These are phyloP conservation scores for Aspergillus neoniger DNA, from an alignment of 2,329 filamentous ascomycete species.

Conservation along the genomic window DNA sequence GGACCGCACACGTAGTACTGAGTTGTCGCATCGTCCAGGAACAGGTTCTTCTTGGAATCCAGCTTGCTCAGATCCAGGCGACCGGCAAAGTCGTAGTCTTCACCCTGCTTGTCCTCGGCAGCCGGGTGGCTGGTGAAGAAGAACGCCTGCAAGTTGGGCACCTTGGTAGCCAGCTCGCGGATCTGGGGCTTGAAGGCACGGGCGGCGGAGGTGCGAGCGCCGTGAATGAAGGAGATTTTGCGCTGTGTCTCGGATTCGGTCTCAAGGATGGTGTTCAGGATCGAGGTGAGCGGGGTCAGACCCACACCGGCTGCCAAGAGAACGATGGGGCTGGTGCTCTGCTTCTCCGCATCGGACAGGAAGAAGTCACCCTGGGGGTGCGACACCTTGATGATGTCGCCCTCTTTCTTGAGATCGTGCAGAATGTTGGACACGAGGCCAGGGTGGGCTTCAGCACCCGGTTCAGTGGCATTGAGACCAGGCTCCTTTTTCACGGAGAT, in stretches of 20 bases:
- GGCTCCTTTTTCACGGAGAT: conserved; percentile 71
- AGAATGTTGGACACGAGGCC: conserved; percentile 71
- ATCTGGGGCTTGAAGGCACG: conserved; percentile 59
- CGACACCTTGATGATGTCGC: conserved; percentile 65
- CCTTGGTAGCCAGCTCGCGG: conserved; percentile 43
- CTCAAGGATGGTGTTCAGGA: conserved; percentile 56
- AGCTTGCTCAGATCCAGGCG: conserved; percentile 61
- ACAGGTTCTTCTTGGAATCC: conserved; percentile 56
- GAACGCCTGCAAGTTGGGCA: conserved; percentile 53
- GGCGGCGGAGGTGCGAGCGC: conserved; percentile 50
- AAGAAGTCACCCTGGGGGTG: conserved; percentile 67
- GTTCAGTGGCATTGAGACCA: conserved; percentile 52
- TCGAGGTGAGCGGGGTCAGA: conserved; percentile 61
- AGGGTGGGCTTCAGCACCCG: conserved; percentile 53
- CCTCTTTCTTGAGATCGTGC: conserved; percentile 62
- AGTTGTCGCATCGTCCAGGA: conserved; percentile 55
- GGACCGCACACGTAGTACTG: conserved; percentile 76
- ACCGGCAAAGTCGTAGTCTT: conserved; percentile 62
- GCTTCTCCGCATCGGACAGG: conserved; percentile 43
- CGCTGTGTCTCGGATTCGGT: conserved; percentile 46
- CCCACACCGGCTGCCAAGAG: conserved; percentile 65
- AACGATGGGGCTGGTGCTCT: conserved; percentile 54
- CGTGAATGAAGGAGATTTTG: conserved; percentile 62
- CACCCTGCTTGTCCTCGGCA: conserved; percentile 52
- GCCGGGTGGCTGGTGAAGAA: conserved; percentile 60